Conservation (phyloP, 1,139 yeast genomes). For the Candida tetrigidarum region DNA sequence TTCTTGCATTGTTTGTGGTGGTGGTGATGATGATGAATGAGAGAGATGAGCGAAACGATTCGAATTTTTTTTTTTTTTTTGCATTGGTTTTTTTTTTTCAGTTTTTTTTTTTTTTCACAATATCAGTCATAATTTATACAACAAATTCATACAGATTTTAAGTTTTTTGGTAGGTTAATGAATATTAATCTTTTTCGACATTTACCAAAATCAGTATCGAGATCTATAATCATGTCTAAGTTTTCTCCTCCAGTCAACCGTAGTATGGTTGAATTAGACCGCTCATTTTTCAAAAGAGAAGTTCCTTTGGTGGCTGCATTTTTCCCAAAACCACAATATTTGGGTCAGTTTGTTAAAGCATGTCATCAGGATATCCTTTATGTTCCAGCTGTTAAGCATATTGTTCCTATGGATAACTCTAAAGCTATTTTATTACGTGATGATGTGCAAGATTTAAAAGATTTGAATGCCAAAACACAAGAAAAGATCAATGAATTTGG, state of each 20-base stretch:
- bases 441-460: constrained; percentile 14
- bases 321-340: constrained; percentile 66
- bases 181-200: constrained; percentile 12
- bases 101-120: neutral
- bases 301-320: constrained; percentile 67
- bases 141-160: no score
- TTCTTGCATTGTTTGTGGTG: constrained; percentile 22
- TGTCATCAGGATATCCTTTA: constrained; percentile 61
- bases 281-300: constrained; percentile 58
- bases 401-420: constrained; percentile 52
- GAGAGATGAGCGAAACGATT: constrained; percentile 12
- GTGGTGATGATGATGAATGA: neutral
- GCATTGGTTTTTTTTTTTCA: neutral
- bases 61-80: constrained; percentile 5
- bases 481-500: constrained; percentile 50
- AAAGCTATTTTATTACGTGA: constrained; percentile 67
- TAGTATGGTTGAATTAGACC: constrained; percentile 67
- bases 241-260: constrained; percentile 72
- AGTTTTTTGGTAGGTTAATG: no score
- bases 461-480: constrained; percentile 47
- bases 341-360: constrained; percentile 58
- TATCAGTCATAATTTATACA: no score
- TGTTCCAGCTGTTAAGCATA: constrained; percentile 67
- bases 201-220: constrained; percentile 27
- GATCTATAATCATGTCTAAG: constrained; percentile 32